Conservation (phyloP, 1,139 yeast genomes). For the Taphrina confusa region DNA sequence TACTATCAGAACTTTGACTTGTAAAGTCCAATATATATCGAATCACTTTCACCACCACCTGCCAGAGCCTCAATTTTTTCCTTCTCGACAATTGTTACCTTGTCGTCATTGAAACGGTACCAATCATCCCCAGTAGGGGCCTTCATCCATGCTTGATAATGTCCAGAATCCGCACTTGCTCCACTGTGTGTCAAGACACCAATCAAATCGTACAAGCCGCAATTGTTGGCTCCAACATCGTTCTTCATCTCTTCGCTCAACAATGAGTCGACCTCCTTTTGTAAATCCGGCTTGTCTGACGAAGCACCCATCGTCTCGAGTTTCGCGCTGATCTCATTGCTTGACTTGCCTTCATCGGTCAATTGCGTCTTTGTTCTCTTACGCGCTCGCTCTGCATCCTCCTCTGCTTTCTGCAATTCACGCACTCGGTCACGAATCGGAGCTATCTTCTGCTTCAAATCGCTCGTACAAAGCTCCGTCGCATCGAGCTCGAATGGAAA, state of each 20-base stretch:
- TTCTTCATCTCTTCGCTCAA: conserved; percentile 45
- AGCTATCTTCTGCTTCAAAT: conserved; percentile 64
- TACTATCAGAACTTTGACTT: conserved; percentile 54
- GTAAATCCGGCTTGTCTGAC: conserved; percentile 40
- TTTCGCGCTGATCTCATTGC: conserved; percentile 47
- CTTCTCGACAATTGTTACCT: conserved; percentile 71
- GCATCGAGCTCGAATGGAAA: conserved; percentile 92
- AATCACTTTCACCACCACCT: conserved; percentile 97
- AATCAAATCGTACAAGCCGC: conserved; percentile 77
- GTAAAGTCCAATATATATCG: conserved; percentile 85
- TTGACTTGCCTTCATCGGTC: conserved; percentile 46
- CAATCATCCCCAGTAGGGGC: conserved; percentile 59
- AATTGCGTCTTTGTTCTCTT: conserved; percentile 52
- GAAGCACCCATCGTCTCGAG: conserved; percentile 41
- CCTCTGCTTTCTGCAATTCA: conserved; percentile 71
- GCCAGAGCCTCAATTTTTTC: conserved; percentile 78
- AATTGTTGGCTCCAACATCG: conserved; percentile 73
- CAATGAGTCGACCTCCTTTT: conserved; percentile 41
- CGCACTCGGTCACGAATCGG: conserved; percentile 76
- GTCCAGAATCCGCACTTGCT: conserved; percentile 95
- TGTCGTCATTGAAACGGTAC: conserved; percentile 95
- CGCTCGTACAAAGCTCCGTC: conserved; percentile 78
- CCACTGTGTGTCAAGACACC: conserved; percentile 94
- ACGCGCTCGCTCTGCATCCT: conserved; percentile 70
- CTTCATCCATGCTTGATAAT: conserved; percentile 80